phyloP scores from a whole-genome alignment of 2,329 filamentous ascomycete genomes.

The Macrophomina pseudophaseolina region DNA sequence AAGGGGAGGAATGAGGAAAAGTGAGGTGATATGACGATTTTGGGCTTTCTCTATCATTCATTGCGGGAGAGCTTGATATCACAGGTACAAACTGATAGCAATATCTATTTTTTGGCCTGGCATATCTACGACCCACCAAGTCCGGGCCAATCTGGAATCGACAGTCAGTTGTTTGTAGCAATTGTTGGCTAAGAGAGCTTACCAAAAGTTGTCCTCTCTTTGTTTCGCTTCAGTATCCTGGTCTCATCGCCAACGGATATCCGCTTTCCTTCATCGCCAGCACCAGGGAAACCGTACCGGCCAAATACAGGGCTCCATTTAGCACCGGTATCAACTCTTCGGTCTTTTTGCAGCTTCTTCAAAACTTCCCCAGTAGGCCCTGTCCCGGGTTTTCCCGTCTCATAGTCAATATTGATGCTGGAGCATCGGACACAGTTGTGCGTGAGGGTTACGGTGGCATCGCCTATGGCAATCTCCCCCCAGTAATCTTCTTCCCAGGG shows the following conservation, averaged over 20 bases:
- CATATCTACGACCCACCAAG: neutral
- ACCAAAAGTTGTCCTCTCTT: constrained; percentile 51
- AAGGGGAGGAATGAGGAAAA: neutral
- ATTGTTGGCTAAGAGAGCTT: constrained; percentile 30
- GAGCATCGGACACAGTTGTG: constrained; percentile 55
- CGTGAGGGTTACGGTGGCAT: constrained; percentile 42
- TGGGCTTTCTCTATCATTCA: too few species aligned
- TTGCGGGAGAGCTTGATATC: too few species aligned
- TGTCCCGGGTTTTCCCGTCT: constrained; percentile 47
- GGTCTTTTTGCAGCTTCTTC: constrained; percentile 52
- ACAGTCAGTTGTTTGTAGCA: neutral
- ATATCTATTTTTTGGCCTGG: too few species aligned
- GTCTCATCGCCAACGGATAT: constrained; percentile 52
- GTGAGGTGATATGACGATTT: too few species aligned
- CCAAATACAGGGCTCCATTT: constrained; percentile 57
- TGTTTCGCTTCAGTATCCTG: constrained; percentile 45
- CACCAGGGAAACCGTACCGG: constrained; percentile 50
- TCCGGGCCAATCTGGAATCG: constrained; percentile 16
- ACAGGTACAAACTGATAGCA: too few species aligned
- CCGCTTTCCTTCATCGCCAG: constrained; percentile 36
- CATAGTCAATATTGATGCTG: constrained; percentile 55
- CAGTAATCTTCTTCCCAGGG: constrained; percentile 56
- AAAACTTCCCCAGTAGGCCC: constrained; percentile 48
- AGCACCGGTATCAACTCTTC: constrained; percentile 50
- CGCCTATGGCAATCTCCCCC: constrained; percentile 45